Percentiles rank a stretch among this genome's conserved stretches.
Evolutionary conservation across 352 stramenopile species (phyloP).

Genomic region (Phytophthora cryptogea): DNA sequence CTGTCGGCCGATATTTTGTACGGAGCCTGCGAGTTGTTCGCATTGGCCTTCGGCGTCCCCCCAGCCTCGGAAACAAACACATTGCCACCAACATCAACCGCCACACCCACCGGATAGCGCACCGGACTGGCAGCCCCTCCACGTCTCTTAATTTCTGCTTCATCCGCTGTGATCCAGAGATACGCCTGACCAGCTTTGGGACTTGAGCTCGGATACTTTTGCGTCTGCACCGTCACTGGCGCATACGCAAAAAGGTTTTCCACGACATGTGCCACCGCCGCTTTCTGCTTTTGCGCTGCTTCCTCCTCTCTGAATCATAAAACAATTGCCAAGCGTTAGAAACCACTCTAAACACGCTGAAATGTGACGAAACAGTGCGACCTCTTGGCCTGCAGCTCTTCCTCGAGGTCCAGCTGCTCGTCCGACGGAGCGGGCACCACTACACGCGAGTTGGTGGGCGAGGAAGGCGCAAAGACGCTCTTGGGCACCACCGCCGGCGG

Average conservation of each 20-base stretch:
- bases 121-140: constrained; percentile 45
- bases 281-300: constrained; percentile 48
- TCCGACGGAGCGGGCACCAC: constrained; percentile 33
- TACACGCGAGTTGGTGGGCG: constrained; percentile 19
- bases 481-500: constrained; percentile 17
- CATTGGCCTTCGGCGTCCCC: constrained; percentile 23
- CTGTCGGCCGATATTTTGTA: constrained; percentile 68
- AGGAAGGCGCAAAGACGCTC: constrained; percentile 20
- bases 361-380: constrained; percentile 5
- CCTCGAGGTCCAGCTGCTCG: constrained; percentile 56
- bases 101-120: constrained; percentile 70
- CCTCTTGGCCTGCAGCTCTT: constrained; percentile 65
- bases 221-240: constrained; percentile 71
- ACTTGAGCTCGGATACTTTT: constrained; percentile 64
- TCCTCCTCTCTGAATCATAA: constrained; percentile 48
- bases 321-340: constrained; percentile 1
- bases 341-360: not conserved
- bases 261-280: constrained; percentile 66
- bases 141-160: constrained; percentile 62
- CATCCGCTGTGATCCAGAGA: constrained; percentile 78
- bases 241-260: constrained; percentile 83
- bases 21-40: constrained; percentile 19
- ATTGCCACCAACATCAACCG: constrained; percentile 69
- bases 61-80: constrained; percentile 68
- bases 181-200: constrained; percentile 68